Evolutionary conservation across 176 grass and related monocot genomes (phyloP), one percentile per base, ranked within the genome.

Genomic region (Rhynchospora pubera): DNA sequence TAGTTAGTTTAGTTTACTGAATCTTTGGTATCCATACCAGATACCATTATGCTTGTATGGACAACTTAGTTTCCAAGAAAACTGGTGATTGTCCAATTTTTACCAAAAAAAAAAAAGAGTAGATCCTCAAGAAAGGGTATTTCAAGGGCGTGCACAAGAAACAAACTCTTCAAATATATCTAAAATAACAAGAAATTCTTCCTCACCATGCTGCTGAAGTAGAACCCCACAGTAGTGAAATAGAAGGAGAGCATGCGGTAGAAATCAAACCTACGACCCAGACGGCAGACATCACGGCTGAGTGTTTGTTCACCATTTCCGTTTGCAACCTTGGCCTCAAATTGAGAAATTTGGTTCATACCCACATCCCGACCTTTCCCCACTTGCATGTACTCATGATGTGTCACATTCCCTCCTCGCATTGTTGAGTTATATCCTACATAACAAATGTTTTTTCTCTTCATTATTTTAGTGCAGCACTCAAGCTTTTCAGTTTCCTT

Each of bases 301-400:
- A 99, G 85, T 89, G 96, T 95, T 90, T 99, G 96, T 87, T 99
- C 96, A 78, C 89, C 96, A 67, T 99, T 99, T 47, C 96, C 96
- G 57, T 91, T 93, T 43, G 96, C 89, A 34, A 99, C 96, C 73
- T 95, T 99, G 64, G 96, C 93, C 82, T 99, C 96, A 63, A 99
- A 99, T 82, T 62, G 88, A 39, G 96, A 99, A 86, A 99, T 95
- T 89, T 99, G 96, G 78, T 99, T 99, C 96, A 99, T 87, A 56
- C 96, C 96, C 58, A 99, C 96, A 83, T 99, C 96, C 84, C 92
- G 91, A 22, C 96, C 96, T 71, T 99, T 99, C 18, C 96, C 92
- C 5, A 99, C 96, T 95, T 99, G 96, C 46, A 99, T 95, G 86
- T 99, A 99, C 80, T 99, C 96, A 34, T 93, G 96, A 84, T 99